phyloP scores from a whole-genome alignment of 2,329 filamentous ascomycete genomes.

The Sporothrix globosa region DNA sequence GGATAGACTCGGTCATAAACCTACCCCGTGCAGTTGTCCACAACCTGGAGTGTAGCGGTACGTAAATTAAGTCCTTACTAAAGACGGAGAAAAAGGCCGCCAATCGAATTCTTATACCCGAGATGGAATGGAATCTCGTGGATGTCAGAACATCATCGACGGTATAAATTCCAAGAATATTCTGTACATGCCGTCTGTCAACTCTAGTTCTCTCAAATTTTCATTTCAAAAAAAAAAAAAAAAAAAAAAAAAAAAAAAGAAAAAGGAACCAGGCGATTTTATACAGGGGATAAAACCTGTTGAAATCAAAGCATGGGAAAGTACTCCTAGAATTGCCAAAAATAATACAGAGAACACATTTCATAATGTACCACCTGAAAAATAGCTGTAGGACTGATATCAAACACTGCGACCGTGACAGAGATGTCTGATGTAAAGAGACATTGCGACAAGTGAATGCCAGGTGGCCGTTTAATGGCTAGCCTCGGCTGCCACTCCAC shows the following conservation, averaged over 20 bases:
- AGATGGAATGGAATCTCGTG: neutral
- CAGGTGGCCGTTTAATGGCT: neutral
- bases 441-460: neutral
- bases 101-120: constrained; percentile 3
- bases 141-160: neutral
- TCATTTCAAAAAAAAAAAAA: too few relatives aligned
- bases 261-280: too few relatives aligned
- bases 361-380: too few relatives aligned
- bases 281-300: too few relatives aligned
- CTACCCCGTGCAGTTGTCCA: neutral
- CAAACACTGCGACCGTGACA: neutral
- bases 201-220: too few relatives aligned
- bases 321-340: too few relatives aligned
- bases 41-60: neutral
- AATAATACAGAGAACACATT: too few relatives aligned
- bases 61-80: neutral
- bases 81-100: neutral
- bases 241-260: too few relatives aligned
- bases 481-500: neutral
- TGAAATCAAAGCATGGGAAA: too few relatives aligned
- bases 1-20: constrained; percentile 15
- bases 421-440: neutral
- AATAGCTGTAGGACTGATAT: too few relatives aligned
- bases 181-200: too few relatives aligned
- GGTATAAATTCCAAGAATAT: too few relatives aligned